A percentile compares a stretch with the other conserved stretches of the same genome.
Evolutionary conservation across 1,139 yeast genomes (phyloP).

Genomic region (Yamadazyma buinensis): DNA sequence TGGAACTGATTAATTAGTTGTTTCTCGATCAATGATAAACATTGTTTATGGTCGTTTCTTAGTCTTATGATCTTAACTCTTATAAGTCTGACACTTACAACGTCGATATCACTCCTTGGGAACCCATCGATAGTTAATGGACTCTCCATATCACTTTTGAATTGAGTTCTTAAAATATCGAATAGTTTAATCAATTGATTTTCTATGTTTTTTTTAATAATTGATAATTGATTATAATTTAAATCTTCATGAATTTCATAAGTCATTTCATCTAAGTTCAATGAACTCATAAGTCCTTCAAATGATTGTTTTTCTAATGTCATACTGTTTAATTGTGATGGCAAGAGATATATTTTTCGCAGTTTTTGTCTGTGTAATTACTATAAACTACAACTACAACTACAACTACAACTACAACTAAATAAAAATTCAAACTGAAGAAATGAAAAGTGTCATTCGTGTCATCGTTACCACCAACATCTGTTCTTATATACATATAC

Average conservation of each 20-base stretch:
- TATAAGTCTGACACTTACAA: constrained; percentile 59
- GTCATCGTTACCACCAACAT: no score
- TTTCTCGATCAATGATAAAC: constrained; percentile 47
- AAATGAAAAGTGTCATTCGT: no score
- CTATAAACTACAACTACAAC: no score
- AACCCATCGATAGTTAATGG: constrained; percentile 71
- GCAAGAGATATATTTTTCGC: neutral
- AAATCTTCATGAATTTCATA: constrained; percentile 13
- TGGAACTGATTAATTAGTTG: constrained; percentile 46
- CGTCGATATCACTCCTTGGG: constrained; percentile 83
- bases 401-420: no score
- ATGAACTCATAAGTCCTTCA: constrained; percentile 36
- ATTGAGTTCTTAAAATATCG: constrained; percentile 26
- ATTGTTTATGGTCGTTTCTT: constrained; percentile 59
- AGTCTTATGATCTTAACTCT: constrained; percentile 64
- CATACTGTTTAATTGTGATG: constrained; percentile 6
- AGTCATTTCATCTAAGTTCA: constrained; percentile 23
- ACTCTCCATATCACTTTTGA: constrained; percentile 59
- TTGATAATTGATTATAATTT: constrained; percentile 25
- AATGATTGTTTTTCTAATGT: constrained; percentile 21
- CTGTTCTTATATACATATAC: no score
- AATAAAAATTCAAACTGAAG: no score
- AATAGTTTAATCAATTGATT: constrained; percentile 28
- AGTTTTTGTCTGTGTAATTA: no score
- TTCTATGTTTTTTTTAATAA: constrained; percentile 31